Base-by-base conservation (phyloP, 2,329 filamentous ascomycete species). In the Xenosphaeropsis pyriputrescens region DNA sequence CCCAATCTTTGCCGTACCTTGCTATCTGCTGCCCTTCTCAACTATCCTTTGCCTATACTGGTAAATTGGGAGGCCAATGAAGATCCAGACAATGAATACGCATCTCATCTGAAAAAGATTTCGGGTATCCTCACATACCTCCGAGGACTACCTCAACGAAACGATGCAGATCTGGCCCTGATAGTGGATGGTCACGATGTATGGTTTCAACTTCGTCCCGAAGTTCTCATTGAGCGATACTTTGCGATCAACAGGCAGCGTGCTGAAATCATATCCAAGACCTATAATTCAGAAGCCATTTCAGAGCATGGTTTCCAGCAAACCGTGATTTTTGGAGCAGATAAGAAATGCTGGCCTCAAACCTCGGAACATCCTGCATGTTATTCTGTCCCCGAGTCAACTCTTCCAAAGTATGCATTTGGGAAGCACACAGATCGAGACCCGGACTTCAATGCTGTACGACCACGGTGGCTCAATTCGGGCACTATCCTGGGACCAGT, bases 31-130 rank as follows among this genome's bases (percentile, higher is more conserved):
- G 70, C 72, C 54, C 60, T 75, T n/a, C 56, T 75, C 30, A 63
- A 68, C 42, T 77, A 74, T 38, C 72, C 73, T 9, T 65, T 70
- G 12, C 68, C 72, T 6, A 72, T 66, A 1, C 49, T 73, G 19
- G 57, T 75, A 42, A 63, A 63, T 35, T 56, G 22, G 22, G 22
- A 26, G 8, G 22, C 8, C 22, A 3, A 26, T 9, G 22, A 26
- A 9, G 22, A 26, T 26, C 22, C 22, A 26, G 22, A 26, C 12
- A 26, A 26, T 26, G 22, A 26, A 26, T 26, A 26, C 22, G 22
- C 22, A 26, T 26, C 22, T 26, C 22, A 26, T 26, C 12, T 26
- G 22, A 26, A 26, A 26, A 26, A 26, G 22, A 26, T 26, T 26
- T 26, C 22, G 8, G 22, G 22, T 26, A 26, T 26, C 8, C 22